Percentiles rank a stretch among this genome's conserved stretches.
Evolutionary conservation across 495 filamentous ascomycete genomes (phyloP).

Genomic region (Corynascus novoguineensis): DNA sequence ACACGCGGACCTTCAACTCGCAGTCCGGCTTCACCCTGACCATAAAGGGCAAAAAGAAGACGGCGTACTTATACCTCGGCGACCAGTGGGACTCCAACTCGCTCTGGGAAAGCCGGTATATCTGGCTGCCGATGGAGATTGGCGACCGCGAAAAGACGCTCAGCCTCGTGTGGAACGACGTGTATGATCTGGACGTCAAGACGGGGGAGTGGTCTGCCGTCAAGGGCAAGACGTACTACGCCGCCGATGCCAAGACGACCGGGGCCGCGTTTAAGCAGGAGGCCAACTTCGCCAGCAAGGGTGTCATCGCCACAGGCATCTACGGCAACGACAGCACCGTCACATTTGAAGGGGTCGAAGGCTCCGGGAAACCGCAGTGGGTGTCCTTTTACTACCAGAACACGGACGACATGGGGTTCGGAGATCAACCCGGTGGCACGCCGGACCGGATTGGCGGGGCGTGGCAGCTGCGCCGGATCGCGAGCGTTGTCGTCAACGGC

Average conservation of each 20-base stretch:
- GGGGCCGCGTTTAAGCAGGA: conserved; percentile 46
- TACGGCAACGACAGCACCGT: conserved; percentile 49
- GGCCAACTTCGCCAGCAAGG: conserved; percentile 45
- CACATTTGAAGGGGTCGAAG: conserved; percentile 43
- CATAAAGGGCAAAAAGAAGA: conserved; percentile 42
- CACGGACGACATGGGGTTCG: conserved; percentile 28
- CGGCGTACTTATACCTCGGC: conserved; percentile 48
- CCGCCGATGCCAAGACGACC: conserved; percentile 34
- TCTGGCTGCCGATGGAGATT: conserved; percentile 48
- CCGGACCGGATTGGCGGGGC: conserved; percentile 40
- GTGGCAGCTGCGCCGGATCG: conserved; percentile 41
- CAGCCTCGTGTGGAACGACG: conserved; percentile 38
- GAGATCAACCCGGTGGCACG: conserved; percentile 38
- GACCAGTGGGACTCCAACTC: conserved; percentile 51
- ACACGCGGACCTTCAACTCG: conserved; percentile 48
- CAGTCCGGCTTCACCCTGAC: conserved; percentile 47
- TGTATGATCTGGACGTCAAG: conserved; percentile 43
- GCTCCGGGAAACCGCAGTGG: conserved; percentile 49
- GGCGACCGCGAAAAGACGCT: conserved; percentile 35
- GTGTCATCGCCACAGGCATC: conserved; percentile 43
- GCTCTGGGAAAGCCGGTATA: conserved; percentile 47
- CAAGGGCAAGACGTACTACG: conserved; percentile 39
- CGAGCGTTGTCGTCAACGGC: conserved; percentile 41
- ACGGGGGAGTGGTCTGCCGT: conserved; percentile 42
- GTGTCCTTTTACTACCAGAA: conserved; percentile 50